phyloP scores from a whole-genome alignment of 2,329 filamentous ascomycete species.

The Claviceps arundinis region DNA sequence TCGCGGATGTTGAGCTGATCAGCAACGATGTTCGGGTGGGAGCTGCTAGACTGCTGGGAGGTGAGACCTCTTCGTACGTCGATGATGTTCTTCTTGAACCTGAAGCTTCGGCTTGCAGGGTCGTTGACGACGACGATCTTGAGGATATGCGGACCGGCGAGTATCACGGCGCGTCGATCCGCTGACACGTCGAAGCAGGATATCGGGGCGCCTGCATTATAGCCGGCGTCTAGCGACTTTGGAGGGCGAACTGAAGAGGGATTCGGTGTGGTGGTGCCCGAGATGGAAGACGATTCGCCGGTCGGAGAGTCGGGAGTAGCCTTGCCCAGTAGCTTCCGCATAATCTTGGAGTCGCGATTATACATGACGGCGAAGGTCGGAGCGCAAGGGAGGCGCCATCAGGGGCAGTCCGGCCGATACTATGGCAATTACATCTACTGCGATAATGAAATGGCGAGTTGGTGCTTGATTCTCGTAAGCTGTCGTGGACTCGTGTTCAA shows the following conservation, averaged over 20 bases:
- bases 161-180: constrained; percentile 40
- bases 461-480: too few species aligned
- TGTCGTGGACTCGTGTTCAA: neutral
- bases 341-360: constrained; percentile 40
- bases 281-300: constrained; percentile 29
- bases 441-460: neutral
- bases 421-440: constrained; percentile 1
- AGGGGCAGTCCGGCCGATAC: constrained; percentile 4
- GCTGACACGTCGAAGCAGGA: constrained; percentile 44
- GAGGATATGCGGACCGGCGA: constrained; percentile 46
- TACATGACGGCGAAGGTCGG: constrained; percentile 28
- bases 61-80: constrained; percentile 45
- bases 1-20: constrained; percentile 53
- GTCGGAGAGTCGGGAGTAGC: constrained; percentile 31
- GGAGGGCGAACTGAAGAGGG: constrained; percentile 33
- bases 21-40: constrained; percentile 26
- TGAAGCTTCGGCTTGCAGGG: constrained; percentile 20
- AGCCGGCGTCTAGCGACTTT: constrained; percentile 42
- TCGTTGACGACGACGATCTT: constrained; percentile 46
- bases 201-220: constrained; percentile 39
- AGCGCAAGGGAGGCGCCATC: constrained; percentile 21
- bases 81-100: constrained; percentile 40
- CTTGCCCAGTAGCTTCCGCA: constrained; percentile 48
- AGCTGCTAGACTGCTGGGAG: constrained; percentile 29
- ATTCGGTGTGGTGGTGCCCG: constrained; percentile 28